Conservation (phyloP, 495 filamentous ascomycete species). For the Chaetomium fimeti region DNA sequence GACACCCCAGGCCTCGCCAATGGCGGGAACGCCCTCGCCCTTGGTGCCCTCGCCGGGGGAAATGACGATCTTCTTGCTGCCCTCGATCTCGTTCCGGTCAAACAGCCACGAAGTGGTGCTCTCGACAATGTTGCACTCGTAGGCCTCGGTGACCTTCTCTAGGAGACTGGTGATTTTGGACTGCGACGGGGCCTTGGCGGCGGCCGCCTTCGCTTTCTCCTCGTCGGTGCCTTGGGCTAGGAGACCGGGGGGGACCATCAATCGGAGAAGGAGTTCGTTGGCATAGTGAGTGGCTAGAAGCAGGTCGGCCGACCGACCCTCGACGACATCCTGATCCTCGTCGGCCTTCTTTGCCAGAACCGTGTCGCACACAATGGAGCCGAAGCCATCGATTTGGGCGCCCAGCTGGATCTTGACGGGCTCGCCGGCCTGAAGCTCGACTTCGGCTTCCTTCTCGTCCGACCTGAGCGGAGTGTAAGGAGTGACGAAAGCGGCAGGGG, state of each 20-base stretch:
- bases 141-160: constrained; percentile 87
- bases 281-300: constrained; percentile 89
- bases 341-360: constrained; percentile 66
- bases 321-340: constrained; percentile 56
- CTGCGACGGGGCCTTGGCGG: constrained; percentile 76
- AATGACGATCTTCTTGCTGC: constrained; percentile 96
- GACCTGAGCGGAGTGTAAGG: constrained; percentile 90
- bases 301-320: constrained; percentile 78
- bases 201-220: constrained; percentile 88
- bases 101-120: constrained; percentile 97
- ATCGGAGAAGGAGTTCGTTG: constrained; percentile 87
- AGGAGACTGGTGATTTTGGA: constrained; percentile 78
- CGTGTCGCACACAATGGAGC: constrained; percentile 93
- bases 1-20: constrained; percentile 96
- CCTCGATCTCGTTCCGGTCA: constrained; percentile 94
- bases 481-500: constrained; percentile 89
- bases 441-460: constrained; percentile 78
- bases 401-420: constrained; percentile 93
- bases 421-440: constrained; percentile 76
- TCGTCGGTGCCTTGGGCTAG: constrained; percentile 81
- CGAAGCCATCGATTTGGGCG: constrained; percentile 96
- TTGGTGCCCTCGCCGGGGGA: constrained; percentile 81
- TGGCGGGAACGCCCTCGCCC: constrained; percentile 84
- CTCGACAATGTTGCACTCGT: constrained; percentile 91
- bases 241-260: constrained; percentile 86